Evolutionary conservation across 352 stramenopile species (phyloP), one percentile per base, ranked within the genome.

Genomic region (Phytopythium kandeliae): DNA sequence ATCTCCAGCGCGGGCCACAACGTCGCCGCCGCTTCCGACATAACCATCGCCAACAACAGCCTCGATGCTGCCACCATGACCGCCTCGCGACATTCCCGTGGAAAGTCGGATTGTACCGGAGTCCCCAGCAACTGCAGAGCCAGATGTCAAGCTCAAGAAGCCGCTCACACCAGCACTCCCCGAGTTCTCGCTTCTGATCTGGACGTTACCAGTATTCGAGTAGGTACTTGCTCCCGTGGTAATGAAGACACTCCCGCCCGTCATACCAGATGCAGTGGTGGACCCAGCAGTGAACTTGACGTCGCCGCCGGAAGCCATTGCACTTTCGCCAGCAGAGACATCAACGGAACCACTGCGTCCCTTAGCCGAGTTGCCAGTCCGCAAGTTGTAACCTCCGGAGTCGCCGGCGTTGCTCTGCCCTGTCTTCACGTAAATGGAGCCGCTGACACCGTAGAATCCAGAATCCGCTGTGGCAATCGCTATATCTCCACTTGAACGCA

Each of bases 161-260:
- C 88, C 86, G 55, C 78, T 96, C 17, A 72, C 70, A n/a, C 91
- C 91, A 54, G 63, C 55, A 45, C 60, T 70, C 13, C 89, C 90
- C 12, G 89, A 88, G 34, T 83, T 69, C 17, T 81, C 70, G 9
- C 84, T 96, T 25, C 63, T 63, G 33, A 97, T 55, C 16, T 57
- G 72, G n/a, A 97, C 58, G 31, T 58, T 63, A 11, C 95, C 94
- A 50, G 83, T 97, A 46, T 90, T 85, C 31, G 55, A 58, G 30
- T 68, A 61, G 6, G 67, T 57, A 34, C 77, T 89, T 50, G 55
- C 81, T 1, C 92, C 95, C 50, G 84, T 93, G 15, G 53, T 69
- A 52, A 97, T 75, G 5, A 65, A 46, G 24, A 98, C 69, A 30
- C 74, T 70, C 28, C 91, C 92, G 43, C 92, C 92, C 56, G 68